These are phyloP conservation scores for Ascochyta koolunga DNA, from an alignment of 2,329 filamentous ascomycete genomes.

Conservation along the genomic window DNA sequence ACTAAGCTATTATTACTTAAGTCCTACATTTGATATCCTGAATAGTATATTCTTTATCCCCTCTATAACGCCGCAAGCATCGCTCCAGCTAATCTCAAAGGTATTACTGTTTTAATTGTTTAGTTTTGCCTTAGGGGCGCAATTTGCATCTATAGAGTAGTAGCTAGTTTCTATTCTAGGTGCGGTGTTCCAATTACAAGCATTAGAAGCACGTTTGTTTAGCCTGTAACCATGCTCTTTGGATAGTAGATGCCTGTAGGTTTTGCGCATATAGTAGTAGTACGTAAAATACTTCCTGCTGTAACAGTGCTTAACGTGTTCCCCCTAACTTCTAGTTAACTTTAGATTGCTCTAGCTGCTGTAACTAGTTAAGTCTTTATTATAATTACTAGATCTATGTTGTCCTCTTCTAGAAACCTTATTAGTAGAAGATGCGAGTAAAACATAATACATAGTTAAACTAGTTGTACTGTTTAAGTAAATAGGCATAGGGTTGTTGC, in stretches of 20 bases:
- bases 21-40: background rate
- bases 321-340: too few relatives aligned
- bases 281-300: background rate
- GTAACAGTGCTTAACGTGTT: too few relatives aligned
- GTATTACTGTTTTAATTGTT: background rate
- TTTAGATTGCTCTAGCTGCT: too few relatives aligned
- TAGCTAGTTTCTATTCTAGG: slow-evolving; percentile 49
- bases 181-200: slow-evolving; percentile 41
- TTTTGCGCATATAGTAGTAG: background rate
- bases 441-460: too few relatives aligned
- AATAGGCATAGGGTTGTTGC: slow-evolving; percentile 4
- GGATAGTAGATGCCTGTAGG: too few relatives aligned
- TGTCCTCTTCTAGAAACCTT: too few relatives aligned
- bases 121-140: slow-evolving; percentile 30
- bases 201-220: slow-evolving; percentile 10
- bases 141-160: slow-evolving; percentile 42
- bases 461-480: background rate
- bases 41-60: slow-evolving; percentile 20
- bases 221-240: too few relatives aligned
- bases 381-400: too few relatives aligned
- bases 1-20: too few relatives aligned
- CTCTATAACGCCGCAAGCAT: slow-evolving; percentile 31
- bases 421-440: too few relatives aligned
- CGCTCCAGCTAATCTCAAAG: slow-evolving; percentile 50
- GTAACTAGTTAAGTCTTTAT: too few relatives aligned